Conservation (phyloP, 176 grass and related monocot genomes). For the Phoenix roebelenii region DNA sequence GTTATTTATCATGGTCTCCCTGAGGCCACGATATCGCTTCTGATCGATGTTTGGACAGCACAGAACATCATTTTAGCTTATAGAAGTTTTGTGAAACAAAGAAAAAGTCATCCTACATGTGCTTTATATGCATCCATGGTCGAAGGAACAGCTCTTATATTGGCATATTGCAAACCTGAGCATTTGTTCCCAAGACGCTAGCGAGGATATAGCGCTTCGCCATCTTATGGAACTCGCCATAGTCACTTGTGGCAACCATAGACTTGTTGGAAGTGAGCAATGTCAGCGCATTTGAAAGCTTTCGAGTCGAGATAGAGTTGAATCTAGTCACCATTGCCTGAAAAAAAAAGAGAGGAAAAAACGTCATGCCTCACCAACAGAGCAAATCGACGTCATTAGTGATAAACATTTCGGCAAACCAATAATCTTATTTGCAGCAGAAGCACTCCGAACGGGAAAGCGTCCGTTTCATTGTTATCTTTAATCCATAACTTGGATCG, state of each 20-base stretch:
- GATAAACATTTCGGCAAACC: too few species aligned
- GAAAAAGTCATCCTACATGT: too few species aligned
- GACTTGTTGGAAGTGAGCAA: constrained; percentile 56
- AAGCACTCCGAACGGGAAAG: too few species aligned
- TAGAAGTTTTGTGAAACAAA: too few species aligned
- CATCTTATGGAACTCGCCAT: constrained; percentile 70
- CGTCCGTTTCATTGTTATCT: too few species aligned
- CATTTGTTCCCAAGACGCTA: constrained; percentile 49
- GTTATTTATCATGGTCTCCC: constrained; percentile 49
- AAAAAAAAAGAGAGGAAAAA: neutral
- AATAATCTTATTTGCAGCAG: too few species aligned
- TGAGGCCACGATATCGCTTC: constrained; percentile 46
- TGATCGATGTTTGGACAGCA: constrained; percentile 26
- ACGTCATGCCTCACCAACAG: too few species aligned
- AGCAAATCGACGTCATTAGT: too few species aligned
- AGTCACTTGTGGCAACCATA: constrained; percentile 75
- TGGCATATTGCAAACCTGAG: constrained; percentile 35
- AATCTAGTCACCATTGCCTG: constrained; percentile 85
- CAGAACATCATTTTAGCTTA: too few species aligned
- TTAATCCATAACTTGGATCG: too few species aligned
- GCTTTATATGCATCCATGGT: too few species aligned
- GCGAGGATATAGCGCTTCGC: constrained; percentile 71
- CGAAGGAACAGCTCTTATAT: too few species aligned
- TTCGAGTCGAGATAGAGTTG: constrained; percentile 68
- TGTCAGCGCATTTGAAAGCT: constrained; percentile 62